A percentile compares a stretch with the other conserved stretches of the same genome.
Evolutionary conservation across 139 green algal species (phyloP).

Genomic region (Chlamydomonas sphaeroides): DNA sequence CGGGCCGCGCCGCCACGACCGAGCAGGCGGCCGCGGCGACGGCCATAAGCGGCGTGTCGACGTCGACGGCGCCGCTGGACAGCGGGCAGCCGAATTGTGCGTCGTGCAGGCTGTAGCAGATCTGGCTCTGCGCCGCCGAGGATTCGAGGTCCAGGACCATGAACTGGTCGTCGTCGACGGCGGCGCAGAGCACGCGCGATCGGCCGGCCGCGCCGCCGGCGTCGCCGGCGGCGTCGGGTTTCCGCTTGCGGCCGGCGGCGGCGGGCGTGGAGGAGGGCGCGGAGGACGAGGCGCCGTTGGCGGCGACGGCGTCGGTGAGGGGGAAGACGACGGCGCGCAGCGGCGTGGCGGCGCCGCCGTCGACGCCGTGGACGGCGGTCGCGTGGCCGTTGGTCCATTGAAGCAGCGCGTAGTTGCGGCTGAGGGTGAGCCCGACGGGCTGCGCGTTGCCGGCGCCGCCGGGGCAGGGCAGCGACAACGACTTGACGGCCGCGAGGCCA

Average conservation of each 20-base stretch:
- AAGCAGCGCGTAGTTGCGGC: conserved; percentile 4
- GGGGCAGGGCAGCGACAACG: conserved; percentile 13
- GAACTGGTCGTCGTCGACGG: conserved; percentile 42
- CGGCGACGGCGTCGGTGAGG: neutral
- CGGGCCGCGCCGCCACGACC: neutral
- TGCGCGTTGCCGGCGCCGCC: neutral
- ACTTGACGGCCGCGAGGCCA: neutral
- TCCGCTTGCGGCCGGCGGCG: conserved; percentile 26
- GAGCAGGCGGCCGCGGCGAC: neutral
- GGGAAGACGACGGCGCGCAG: conserved; percentile 13
- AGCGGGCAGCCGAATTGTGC: conserved; percentile 44
- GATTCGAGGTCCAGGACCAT: conserved; percentile 18
- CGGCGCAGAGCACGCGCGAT: conserved; percentile 32
- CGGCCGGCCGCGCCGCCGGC: neutral
- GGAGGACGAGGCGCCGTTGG: conserved; percentile 22
- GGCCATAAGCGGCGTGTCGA: conserved; percentile 33
- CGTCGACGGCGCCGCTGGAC: neutral
- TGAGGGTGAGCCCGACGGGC: conserved; percentile 10
- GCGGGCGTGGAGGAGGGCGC: neutral
- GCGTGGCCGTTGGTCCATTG: conserved; percentile 35
- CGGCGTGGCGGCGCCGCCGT: neutral
- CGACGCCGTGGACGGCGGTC: conserved; percentile 22
- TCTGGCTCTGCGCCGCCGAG: conserved; percentile 9
- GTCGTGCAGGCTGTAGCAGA: conserved; percentile 43
- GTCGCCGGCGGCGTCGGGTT: neutral